A percentile compares a stretch with the other conserved stretches of the same genome.
phyloP scores from a whole-genome alignment of 2,329 filamentous ascomycete species.

The Pseudocercospora musae region DNA sequence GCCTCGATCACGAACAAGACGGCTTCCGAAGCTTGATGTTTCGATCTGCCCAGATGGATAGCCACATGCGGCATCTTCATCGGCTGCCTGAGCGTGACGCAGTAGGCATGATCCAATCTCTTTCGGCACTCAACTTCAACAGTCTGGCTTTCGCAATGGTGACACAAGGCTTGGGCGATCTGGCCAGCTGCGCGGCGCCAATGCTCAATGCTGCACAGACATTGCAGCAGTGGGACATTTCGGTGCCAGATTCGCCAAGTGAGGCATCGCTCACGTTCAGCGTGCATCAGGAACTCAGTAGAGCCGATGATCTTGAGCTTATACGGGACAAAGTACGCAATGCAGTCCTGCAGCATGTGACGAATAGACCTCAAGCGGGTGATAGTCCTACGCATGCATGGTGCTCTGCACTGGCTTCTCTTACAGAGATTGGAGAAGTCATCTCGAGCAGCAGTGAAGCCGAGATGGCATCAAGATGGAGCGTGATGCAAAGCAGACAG shows the following conservation, averaged over 20 bases:
- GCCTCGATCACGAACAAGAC: slow-evolving; percentile 85
- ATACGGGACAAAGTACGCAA: slow-evolving; percentile 11
- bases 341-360: slow-evolving; percentile 14
- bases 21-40: slow-evolving; percentile 86
- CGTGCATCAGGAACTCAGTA: slow-evolving; percentile 68
- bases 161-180: slow-evolving; percentile 61
- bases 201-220: slow-evolving; percentile 51
- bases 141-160: slow-evolving; percentile 80
- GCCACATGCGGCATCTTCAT: slow-evolving; percentile 65
- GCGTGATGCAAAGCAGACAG: slow-evolving; percentile 62
- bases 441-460: slow-evolving; percentile 58
- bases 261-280: slow-evolving; percentile 62
- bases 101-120: slow-evolving; percentile 68
- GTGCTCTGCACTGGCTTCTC: slow-evolving; percentile 59
- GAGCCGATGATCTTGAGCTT: slow-evolving; percentile 14
- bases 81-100: slow-evolving; percentile 57
- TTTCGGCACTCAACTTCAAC: slow-evolving; percentile 77
- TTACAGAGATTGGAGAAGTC: slow-evolving; percentile 80
- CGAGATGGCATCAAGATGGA: slow-evolving; percentile 61
- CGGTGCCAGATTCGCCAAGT: slow-evolving; percentile 58
- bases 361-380: neutral
- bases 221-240: slow-evolving; percentile 88
- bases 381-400: slow-evolving; percentile 22
- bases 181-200: slow-evolving; percentile 36
- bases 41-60: slow-evolving; percentile 86